Base-by-base conservation (phyloP, 331 rosid genomes). In the Malus hybrid region DNA sequence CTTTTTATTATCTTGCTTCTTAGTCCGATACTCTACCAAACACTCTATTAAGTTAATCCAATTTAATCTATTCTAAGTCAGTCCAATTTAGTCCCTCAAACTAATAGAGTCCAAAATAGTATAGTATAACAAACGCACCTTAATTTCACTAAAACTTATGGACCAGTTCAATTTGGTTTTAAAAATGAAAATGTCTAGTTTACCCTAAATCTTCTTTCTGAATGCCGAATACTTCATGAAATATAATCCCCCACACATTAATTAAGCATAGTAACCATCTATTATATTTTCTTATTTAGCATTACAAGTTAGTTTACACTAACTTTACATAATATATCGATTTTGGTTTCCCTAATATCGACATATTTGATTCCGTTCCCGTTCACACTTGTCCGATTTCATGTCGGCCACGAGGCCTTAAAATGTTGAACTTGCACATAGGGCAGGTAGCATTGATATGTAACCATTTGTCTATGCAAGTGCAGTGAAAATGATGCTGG, bases 381-480 rank as follows among this genome's bases (percentile, higher is more conserved):
- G 4, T 42, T 29, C 78, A 88, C 75, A 85, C 96, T 68, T 70
- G 80, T 71, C 75, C 83, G 48, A 76, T 83, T 19, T 69, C 76
- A 33, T 16, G 34, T 71, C 67, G 80, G 57, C 80, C 72, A 32
- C 54, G 73, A 8, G 72, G 74, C 85, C 80, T 85, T 81, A 87
- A 82, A 73, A 92, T 85, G 84, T 94, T 83, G 56, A 83, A 92
- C 77, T 92, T 95, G 93, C 99, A 95, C 64, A 90, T 93, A 22
- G 97, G 99, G 81, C 97, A 95, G 73, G 82, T 89, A 0, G 97
- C 87, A 76, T 88, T 92, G 69, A 88, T 83, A 81, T 77, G 86
- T 69, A 94, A 74, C 97, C 99, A 90, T 85, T 85, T 89, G 86
- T 92, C 93, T 31, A 95, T 90, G 90, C 99, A 95, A 19, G 80